Base-by-base conservation (phyloP, 208 protist genomes). In the Wallacemonas sp. region DNA sequence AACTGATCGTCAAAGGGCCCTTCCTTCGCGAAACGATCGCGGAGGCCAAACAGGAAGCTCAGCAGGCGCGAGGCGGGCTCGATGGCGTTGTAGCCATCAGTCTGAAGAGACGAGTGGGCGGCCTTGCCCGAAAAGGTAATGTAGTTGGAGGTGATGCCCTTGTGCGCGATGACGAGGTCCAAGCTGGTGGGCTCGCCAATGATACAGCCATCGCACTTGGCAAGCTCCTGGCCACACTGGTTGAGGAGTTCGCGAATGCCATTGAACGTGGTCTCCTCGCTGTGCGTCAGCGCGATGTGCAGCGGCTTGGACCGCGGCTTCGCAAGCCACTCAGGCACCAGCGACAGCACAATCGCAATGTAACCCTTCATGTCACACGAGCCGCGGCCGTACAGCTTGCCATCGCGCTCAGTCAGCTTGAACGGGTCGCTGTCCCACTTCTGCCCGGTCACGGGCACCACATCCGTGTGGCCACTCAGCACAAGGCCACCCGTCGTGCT, bases 111-210 rank as follows among this genome's bases (percentile, higher is more conserved):
- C 2, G 75, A 86, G 61, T 87, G 80, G 21, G 73, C 77, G 3
- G 80, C 74, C 48, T 77, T 87, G 24, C 80, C 84, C n/a, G 54
- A 38, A 26, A 81, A 56, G 6, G 58, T 65, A 62, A 85, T 36
- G 36, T 67, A 61, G 38, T 68, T 75, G 16, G 33, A 46, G 55
- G 26, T 60, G 36, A 78, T 78, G 27, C 78, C 80, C 34, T 85
- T 87, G 71, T 85, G 84, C 21, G 84, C 77, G 33, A 79, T 64
- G 21, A 87, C 73, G 2, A 85, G 54, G 26, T 81, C 65, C 49
- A 85, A 68, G 43, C 67, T 76, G 24, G 80, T 85, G 24, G 80
- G 84, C 65, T 87, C 84, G 16, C 84, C 80, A 61, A 90, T 65
- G 54, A 85, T 82, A 73, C 77, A 83, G 23, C 80, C 74, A 24